Base-by-base conservation (phyloP, 257 asterid species). In the Agastache rugosa region DNA sequence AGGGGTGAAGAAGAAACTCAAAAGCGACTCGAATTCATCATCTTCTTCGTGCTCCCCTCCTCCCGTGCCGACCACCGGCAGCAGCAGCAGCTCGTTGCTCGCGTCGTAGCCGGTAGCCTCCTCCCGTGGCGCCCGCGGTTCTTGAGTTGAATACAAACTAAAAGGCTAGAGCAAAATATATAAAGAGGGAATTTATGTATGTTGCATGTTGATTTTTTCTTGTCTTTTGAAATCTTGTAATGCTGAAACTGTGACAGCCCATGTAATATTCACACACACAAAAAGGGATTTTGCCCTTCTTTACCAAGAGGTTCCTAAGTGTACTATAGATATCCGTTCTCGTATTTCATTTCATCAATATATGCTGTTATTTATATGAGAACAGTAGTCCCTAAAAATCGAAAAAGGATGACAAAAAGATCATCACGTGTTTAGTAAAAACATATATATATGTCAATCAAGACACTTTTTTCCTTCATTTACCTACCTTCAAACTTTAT, bases 1-100 rank as follows among this genome's bases (percentile, higher is more conserved):
- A 64, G 86, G 47, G 37, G 93, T 84, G 75, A 85, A 80, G 70
- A 81, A 75, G 85, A 85, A 85, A 54, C 91, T 85, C 59, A 78
- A 77, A 39, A 79, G 84, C 85, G 31, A 69, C 45, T 88, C 93
- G 4, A 83, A 58, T 25, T 63, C 83, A 8, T 86, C 87, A 0
- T 31, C 83, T 3, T 77, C 87, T n/a, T 19, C 79, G 1, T 61
- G 80, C 58, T 71, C 92, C 15, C 80, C 85, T 25, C 80, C 83
- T 7, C 67, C 74, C 37, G 44, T 15, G 15, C 35, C 67, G 2
- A 20, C 69, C 8, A 4, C 79, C 25, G 51, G 25, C 58, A 71
- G 72, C 56, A 15, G 80, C 45, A 79, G 19, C 15, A 56, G 67
- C 67, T 51, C 83, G 15, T 37, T 51, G 70, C 81, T 87, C 0